phyloP scores from a whole-genome alignment of 352 stramenopile genomes.

The Globisporangium orthogonon region DNA sequence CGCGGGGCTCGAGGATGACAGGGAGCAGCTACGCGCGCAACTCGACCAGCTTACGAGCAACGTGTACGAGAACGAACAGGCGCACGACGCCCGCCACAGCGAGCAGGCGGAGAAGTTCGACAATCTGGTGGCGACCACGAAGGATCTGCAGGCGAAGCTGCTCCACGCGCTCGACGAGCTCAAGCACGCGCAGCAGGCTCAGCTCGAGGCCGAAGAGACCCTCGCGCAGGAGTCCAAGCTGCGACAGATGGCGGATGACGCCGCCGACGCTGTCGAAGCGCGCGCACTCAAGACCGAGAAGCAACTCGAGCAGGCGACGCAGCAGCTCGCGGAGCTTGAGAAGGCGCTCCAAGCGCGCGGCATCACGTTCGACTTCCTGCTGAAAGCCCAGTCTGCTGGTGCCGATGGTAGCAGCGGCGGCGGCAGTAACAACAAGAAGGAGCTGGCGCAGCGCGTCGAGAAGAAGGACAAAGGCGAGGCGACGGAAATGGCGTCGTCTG shows the following conservation, averaged over 20 bases:
- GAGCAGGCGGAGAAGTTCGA: constrained; percentile 18
- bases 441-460: background rate
- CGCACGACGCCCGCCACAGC: constrained; percentile 14
- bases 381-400: constrained; percentile 17
- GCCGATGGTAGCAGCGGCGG: background rate
- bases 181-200: constrained; percentile 20
- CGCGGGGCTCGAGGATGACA: constrained; percentile 18
- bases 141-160: constrained; percentile 30
- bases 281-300: constrained; percentile 28
- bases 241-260: constrained; percentile 37
- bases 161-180: constrained; percentile 18
- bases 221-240: constrained; percentile 30
- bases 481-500: constrained; percentile 1
- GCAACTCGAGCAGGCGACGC: constrained; percentile 20
- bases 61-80: constrained; percentile 15
- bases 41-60: constrained; percentile 22
- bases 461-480: constrained; percentile 4
- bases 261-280: constrained; percentile 35
- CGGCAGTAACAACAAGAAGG: constrained; percentile 13
- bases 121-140: constrained; percentile 20
- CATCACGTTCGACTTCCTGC: constrained; percentile 58
- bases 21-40: constrained; percentile 16
- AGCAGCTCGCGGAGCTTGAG: constrained; percentile 33
- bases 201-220: constrained; percentile 26
- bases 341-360: constrained; percentile 47